Percentiles rank a stretch among this genome's conserved stretches.
Conservation (phyloP, 129 eudicot species). For the Silybum marianum region DNA sequence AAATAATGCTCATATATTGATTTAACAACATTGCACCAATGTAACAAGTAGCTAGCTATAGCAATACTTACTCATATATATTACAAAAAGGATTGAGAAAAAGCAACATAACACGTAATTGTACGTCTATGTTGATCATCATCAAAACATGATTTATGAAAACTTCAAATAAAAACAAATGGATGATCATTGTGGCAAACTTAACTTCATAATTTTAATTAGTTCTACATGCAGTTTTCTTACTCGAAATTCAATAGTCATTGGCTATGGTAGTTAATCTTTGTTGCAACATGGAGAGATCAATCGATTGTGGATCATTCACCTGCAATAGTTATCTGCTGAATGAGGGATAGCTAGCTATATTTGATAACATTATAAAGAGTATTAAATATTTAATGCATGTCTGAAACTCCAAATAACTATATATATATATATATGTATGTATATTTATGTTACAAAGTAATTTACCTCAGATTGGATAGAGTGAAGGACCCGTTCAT, state of each 20-base stretch:
- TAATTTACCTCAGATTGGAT: conserved; percentile 54
- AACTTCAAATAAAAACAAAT: conserved; percentile 11
- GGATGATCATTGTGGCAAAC: conserved; percentile 17
- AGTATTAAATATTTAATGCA: neutral
- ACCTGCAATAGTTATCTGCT: conserved; percentile 33
- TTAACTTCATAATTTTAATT: conserved; percentile 20
- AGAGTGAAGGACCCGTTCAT: conserved; percentile 40
- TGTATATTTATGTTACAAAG: neutral
- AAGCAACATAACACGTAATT: neutral
- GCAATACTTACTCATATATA: neutral
- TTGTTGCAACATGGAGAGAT: conserved; percentile 44
- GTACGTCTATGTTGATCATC: conserved; percentile 10
- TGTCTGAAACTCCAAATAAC: conserved; percentile 4
- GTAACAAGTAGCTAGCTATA: neutral
- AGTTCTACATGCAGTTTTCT: conserved; percentile 16
- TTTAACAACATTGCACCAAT: neutral
- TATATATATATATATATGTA: too few species aligned
- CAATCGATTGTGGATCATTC: conserved; percentile 20
- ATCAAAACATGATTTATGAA: conserved; percentile 4
- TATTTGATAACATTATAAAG: neutral
- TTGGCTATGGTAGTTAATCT: conserved; percentile 30
- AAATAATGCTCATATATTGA: neutral
- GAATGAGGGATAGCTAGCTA: neutral
- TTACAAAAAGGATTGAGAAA: neutral
- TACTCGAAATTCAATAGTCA: conserved; percentile 15